Base-by-base conservation (phyloP, 305 asterid species). In the Fraxinus albicans region DNA sequence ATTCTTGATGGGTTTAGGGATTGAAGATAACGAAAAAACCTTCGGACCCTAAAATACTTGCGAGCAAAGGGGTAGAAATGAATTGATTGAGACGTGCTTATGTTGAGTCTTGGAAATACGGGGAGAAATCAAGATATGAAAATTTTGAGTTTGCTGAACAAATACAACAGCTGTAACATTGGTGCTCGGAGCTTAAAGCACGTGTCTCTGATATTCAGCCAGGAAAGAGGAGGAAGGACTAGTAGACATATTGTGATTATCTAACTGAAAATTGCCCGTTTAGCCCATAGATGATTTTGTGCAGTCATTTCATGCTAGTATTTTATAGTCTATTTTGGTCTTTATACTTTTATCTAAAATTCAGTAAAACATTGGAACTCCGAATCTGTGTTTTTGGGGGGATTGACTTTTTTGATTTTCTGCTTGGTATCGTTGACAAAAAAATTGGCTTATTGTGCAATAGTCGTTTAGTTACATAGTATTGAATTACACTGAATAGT, bases 161-260 rank as follows among this genome's bases (percentile, higher is more conserved):
- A 35, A 34, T 34, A 34, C 0, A 34, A 6, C 36, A 34, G 36
- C 36, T 34, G 36, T 4, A 34, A 34, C 36, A 34, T 34, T 34
- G 4, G 36, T 34, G 1, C 38, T 35, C 38, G 8, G 38, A 35
- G 38, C 38, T 34, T 34, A 6, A 34, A 34, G 36, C 36, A 34
- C 36, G 36, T 34, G 36, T 34, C 36, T 34, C 36, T 34, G 36
- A 34, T 34, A 34, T 34, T 34, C 36, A 34, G 36, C 4, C 36
- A 34, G 36, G 4, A 34, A 34, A 34, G 36, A 34, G 5, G 5
- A 4, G 36, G 36, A 34, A 34, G 4, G 6, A 34, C 36, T 0
- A 5, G 5, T 6, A 34, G 65, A 47, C 89, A 10, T 47, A 81
- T 27, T 96, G 98, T 87, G 91, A 96, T 89, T 94, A 84, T 81